Evolutionary conservation across 2,329 filamentous ascomycete genomes (phyloP).

Genomic region (Clarireedia paspali): DNA sequence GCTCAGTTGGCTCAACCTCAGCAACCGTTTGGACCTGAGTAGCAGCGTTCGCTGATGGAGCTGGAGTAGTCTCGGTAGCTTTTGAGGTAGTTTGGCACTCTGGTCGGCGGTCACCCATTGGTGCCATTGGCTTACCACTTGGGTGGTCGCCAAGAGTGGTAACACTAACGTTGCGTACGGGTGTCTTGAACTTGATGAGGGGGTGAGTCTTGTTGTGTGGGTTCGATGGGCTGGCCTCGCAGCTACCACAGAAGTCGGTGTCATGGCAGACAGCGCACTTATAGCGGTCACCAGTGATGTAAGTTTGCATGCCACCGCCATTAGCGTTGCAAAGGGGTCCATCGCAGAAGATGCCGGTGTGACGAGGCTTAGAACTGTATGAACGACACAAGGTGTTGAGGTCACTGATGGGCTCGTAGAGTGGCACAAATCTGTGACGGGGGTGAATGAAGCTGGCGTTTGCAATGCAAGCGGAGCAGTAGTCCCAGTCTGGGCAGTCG

Average conservation of each 20-base stretch:
- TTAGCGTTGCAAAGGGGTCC: constrained; percentile 73
- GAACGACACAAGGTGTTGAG: constrained; percentile 35
- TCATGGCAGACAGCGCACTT: constrained; percentile 97
- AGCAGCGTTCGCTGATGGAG: constrained; percentile 42
- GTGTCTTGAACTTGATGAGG: constrained; percentile 92
- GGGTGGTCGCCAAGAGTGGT: constrained; percentile 75
- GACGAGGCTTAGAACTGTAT: constrained; percentile 43
- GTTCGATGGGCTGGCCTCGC: constrained; percentile 81
- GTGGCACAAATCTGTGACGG: constrained; percentile 77
- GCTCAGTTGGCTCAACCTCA: constrained; percentile 58
- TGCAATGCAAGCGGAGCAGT: constrained; percentile 69
- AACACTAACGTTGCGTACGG: constrained; percentile 80
- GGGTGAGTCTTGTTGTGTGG: constrained; percentile 93
- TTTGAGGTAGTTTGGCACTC: constrained; percentile 36
- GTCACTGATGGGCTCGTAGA: constrained; percentile 64
- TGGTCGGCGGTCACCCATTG: constrained; percentile 59
- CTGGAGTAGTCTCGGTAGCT: constrained; percentile 42
- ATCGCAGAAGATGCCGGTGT: constrained; percentile 89
- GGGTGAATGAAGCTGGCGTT: constrained; percentile 65
- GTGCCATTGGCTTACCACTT: constrained; percentile 54
- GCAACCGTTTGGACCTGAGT: constrained; percentile 65
- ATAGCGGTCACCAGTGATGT: constrained; percentile 83
- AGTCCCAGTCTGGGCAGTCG: constrained; percentile 96
- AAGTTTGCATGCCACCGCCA: constrained; percentile 47
- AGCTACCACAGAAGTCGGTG: constrained; percentile 88